Base-by-base conservation (phyloP, 345 rosid species). In the Hypericum androsaemum region DNA sequence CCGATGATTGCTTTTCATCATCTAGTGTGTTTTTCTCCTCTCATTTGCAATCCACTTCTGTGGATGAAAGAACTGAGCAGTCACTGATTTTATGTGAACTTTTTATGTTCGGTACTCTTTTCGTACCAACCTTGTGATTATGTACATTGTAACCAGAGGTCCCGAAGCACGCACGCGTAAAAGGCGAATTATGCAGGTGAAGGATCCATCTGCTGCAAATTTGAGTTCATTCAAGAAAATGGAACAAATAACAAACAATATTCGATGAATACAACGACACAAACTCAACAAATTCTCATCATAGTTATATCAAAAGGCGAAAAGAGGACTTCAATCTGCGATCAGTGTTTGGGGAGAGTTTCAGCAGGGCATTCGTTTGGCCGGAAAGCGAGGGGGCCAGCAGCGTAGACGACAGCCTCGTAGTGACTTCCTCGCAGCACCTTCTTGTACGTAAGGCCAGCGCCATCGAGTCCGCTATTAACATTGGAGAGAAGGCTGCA, bases 311-410 rank as follows among this genome's bases (percentile, higher is more conserved):
- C n/a, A 4, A 22, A 22, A 22, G 1, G 1, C 32, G 32, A 22
- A 22, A 54, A 54, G 15, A 6, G 43, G 42, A 43, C 4, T 4
- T 15, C 15, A 37, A 39, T 6, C 8, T 39, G 28, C 10, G 9
- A 57, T 40, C 8, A 39, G 10, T 22, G 28, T 62, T 47, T 57
- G 67, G 63, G 3, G 63, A 59, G 72, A 53, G 68, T 41, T 56
- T 67, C 57, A 14, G 79, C 61, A 55, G 76, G 68, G 71, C 95
- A 89, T 3, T 74, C 59, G 38, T 69, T 56, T 28, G 90, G 90
- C 32, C 83, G 88, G 79, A 89, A 89, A 62, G 95, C 95, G 76
- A 86, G 58, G 10, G 95, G 95, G 12, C 94, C 95, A 1, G 95
- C 83, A 16, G 89, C 79, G 49, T 81, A 86, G 58, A 89, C 8